Percentiles rank a stretch among this genome's conserved stretches.
phyloP scores from a whole-genome alignment of 106 monocot species.

The Narthecium ossifragum region DNA sequence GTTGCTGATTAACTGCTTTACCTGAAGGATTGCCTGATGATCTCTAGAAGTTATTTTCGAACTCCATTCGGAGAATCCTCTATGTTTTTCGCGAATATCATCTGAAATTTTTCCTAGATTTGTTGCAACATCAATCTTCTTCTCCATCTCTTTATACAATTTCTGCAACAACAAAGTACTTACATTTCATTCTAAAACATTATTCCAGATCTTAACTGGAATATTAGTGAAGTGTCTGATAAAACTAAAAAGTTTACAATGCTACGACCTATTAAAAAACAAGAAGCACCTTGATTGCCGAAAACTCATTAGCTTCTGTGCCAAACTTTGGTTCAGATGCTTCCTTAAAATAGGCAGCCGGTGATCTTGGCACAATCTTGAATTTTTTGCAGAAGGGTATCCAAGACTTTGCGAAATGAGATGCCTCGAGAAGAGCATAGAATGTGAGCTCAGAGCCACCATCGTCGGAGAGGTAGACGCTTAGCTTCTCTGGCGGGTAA shows the following conservation, averaged over 20 bases:
- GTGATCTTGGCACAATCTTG: slow-evolving; percentile 7
- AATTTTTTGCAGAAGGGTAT: slow-evolving; percentile 13
- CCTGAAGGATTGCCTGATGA: slow-evolving; percentile 33
- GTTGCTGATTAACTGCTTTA: background rate
- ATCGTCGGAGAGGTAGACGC: slow-evolving; percentile 15
- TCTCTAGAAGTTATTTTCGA: slow-evolving; percentile 5
- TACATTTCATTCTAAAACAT: too few species aligned
- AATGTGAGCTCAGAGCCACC: slow-evolving; percentile 17
- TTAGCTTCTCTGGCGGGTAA: slow-evolving; percentile 9
- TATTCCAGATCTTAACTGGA: too few species aligned
- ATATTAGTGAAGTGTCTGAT: too few species aligned
- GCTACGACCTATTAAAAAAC: too few species aligned
- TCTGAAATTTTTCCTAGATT: slow-evolving; percentile 6
- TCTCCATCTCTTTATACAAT: slow-evolving; percentile 26
- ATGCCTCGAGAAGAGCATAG: slow-evolving; percentile 11
- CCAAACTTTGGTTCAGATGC: background rate
- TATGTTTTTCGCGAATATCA: slow-evolving; percentile 15
- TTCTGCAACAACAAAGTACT: slow-evolving; percentile 8
- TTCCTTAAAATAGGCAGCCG: slow-evolving; percentile 1
- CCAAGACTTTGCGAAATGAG: slow-evolving; percentile 8
- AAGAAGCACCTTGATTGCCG: slow-evolving; percentile 2
- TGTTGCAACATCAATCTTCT: slow-evolving; percentile 2
- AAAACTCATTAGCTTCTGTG: background rate
- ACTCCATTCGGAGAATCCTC: slow-evolving; percentile 35
- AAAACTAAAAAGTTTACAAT: too few species aligned